phyloP scores from a whole-genome alignment of 768 basidiomycete genomes.

The Saitozyma sp. region DNA sequence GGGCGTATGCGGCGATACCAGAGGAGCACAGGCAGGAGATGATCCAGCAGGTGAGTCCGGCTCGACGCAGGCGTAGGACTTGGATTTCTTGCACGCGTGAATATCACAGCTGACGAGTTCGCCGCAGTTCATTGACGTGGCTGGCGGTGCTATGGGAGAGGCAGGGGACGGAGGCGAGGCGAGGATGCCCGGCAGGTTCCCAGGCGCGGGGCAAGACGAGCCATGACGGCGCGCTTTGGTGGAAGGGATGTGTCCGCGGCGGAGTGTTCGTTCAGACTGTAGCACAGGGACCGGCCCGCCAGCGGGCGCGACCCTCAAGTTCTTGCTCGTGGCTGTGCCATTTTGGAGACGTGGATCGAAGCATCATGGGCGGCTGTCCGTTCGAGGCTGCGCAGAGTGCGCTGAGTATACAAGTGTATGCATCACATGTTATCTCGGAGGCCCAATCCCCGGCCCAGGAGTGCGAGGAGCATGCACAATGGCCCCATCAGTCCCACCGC shows the following conservation, averaged over 20 bases:
- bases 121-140: neutral
- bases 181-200: slow-evolving; percentile 37
- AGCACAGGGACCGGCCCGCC: neutral
- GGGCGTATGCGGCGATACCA: slow-evolving; percentile 18
- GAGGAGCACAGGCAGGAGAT: slow-evolving; percentile 33
- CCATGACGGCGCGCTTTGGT: neutral
- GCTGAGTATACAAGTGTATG: too few relatives aligned
- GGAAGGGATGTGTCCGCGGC: too few relatives aligned
- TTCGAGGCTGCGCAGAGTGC: slow-evolving; percentile 1
- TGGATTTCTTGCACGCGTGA: slow-evolving; percentile 16
- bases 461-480: too few relatives aligned
- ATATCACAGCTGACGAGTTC: neutral
- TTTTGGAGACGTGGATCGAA: neutral
- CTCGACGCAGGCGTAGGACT: neutral
- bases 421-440: too few relatives aligned
- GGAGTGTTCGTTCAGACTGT: neutral
- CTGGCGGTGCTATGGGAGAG: slow-evolving; percentile 5
- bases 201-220: slow-evolving; percentile 11
- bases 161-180: slow-evolving; percentile 1
- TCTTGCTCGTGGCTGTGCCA: neutral
- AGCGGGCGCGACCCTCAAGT: neutral
- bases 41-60: slow-evolving; percentile 33
- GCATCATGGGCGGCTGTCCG: neutral
- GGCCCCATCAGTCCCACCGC: too few relatives aligned
- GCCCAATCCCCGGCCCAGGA: too few relatives aligned